phyloP scores from a whole-genome alignment of 108 stramenopile genomes.

The Pseudonitzschia delicatissima region DNA sequence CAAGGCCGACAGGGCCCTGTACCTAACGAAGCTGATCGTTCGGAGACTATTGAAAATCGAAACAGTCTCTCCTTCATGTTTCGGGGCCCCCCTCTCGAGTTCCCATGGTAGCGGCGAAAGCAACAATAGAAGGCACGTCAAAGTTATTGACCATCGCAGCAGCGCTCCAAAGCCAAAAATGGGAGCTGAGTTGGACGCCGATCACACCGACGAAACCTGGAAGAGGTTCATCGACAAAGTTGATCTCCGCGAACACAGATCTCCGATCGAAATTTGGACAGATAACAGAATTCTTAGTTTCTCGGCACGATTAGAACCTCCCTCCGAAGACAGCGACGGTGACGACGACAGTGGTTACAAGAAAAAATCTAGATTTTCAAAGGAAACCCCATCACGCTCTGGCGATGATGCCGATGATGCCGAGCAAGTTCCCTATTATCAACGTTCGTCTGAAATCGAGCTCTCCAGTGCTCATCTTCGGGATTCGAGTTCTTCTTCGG shows the following conservation, averaged over 20 bases:
- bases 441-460: background rate
- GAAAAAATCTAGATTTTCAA: background rate
- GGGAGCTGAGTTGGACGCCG: too few relatives aligned
- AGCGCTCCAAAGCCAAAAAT: too few relatives aligned
- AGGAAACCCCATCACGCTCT: too few relatives aligned
- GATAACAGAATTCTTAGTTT: too few relatives aligned
- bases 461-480: background rate
- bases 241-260: too few relatives aligned
- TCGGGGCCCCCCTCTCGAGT: background rate
- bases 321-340: background rate
- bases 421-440: background rate
- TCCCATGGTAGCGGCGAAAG: too few relatives aligned
- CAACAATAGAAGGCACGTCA: too few relatives aligned
- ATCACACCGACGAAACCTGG: background rate
- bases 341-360: background rate
- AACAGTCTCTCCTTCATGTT: background rate
- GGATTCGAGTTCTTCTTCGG: too few relatives aligned
- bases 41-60: conserved; percentile 13
- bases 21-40: conserved; percentile 18
- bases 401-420: background rate
- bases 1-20: background rate
- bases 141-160: too few relatives aligned
- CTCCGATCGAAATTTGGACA: too few relatives aligned
- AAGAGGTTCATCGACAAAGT: too few relatives aligned
- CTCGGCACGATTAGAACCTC: too few relatives aligned